Evolutionary conservation across 2,329 filamentous ascomycete species (phyloP).

Genomic region (Fonsecaea multimorphosa): DNA sequence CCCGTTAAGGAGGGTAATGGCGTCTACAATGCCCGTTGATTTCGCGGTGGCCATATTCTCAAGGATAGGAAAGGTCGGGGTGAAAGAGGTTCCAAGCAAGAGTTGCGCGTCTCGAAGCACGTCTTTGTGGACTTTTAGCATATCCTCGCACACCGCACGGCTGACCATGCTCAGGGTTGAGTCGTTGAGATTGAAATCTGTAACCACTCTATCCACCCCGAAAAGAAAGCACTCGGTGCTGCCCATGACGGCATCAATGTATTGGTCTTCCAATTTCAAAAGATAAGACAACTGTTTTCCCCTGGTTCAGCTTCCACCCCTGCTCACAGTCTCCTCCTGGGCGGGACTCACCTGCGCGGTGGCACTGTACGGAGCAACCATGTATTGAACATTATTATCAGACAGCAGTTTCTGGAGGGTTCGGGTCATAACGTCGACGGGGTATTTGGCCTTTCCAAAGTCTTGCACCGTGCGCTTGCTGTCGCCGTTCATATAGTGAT

Average conservation of each 20-base stretch:
- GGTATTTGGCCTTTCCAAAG: constrained; percentile 73
- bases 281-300: constrained; percentile 70
- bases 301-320: constrained; percentile 8
- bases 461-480: constrained; percentile 74
- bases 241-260: constrained; percentile 77
- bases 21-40: constrained; percentile 68
- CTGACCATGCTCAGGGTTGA: constrained; percentile 67
- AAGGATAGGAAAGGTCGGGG: constrained; percentile 79
- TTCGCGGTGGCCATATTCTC: constrained; percentile 63
- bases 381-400: constrained; percentile 72
- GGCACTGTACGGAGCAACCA: constrained; percentile 86
- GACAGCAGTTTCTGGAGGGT: constrained; percentile 77
- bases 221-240: constrained; percentile 86
- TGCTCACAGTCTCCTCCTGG: neutral
- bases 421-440: constrained; percentile 70
- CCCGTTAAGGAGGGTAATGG: constrained; percentile 75
- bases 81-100: constrained; percentile 80
- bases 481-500: constrained; percentile 79
- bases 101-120: constrained; percentile 72
- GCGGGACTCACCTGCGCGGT: constrained; percentile 74
- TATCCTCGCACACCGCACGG: constrained; percentile 73
- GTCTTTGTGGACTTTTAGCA: constrained; percentile 42
- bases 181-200: constrained; percentile 59
- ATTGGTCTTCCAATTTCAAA: constrained; percentile 62
- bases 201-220: constrained; percentile 78